A percentile compares a stretch with the other conserved stretches of the same genome.
phyloP scores from a whole-genome alignment of 768 basidiomycete genomes.

The Tylopilus intermedius region DNA sequence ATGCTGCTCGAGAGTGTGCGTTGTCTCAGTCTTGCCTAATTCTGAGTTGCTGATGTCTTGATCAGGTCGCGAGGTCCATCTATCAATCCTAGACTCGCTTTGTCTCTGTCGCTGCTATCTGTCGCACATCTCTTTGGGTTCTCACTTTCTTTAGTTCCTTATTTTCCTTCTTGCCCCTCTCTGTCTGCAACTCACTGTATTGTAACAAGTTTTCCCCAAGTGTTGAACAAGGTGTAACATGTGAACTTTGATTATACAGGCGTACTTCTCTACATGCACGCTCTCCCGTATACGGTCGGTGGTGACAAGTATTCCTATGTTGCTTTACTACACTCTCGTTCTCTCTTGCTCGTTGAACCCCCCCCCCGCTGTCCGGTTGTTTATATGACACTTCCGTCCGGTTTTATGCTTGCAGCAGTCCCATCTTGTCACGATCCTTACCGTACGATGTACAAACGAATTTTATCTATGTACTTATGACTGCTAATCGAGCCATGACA shows the following conservation, averaged over 20 bases:
- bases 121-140: conserved; percentile 65
- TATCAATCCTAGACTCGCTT: conserved; percentile 67
- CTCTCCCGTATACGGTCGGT: conserved; percentile 11
- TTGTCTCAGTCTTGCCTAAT: conserved; percentile 11
- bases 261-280: conserved; percentile 13
- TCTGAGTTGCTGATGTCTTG: conserved; percentile 3
- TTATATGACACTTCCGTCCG: conserved; percentile 14
- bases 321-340: conserved; percentile 12
- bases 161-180: conserved; percentile 15
- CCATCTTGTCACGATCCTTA: conserved; percentile 29
- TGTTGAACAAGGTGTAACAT: conserved; percentile 54
- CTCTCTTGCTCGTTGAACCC: conserved; percentile 9
- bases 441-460: conserved; percentile 26
- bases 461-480: conserved; percentile 22
- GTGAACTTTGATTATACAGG: conserved; percentile 42
- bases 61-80: conserved; percentile 71
- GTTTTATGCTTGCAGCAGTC: conserved; percentile 6
- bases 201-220: conserved; percentile 62
- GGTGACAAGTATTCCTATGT: conserved; percentile 12
- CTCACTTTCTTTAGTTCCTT: conserved; percentile 23
- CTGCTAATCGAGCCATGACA: conserved; percentile 47
- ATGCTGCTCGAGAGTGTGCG: conserved; percentile 79
- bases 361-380: conserved; percentile 10
- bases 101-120: conserved; percentile 70
- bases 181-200: conserved; percentile 68